Evolutionary conservation across 768 basidiomycete species (phyloP).

Genomic region (Suillus hirtellus): DNA sequence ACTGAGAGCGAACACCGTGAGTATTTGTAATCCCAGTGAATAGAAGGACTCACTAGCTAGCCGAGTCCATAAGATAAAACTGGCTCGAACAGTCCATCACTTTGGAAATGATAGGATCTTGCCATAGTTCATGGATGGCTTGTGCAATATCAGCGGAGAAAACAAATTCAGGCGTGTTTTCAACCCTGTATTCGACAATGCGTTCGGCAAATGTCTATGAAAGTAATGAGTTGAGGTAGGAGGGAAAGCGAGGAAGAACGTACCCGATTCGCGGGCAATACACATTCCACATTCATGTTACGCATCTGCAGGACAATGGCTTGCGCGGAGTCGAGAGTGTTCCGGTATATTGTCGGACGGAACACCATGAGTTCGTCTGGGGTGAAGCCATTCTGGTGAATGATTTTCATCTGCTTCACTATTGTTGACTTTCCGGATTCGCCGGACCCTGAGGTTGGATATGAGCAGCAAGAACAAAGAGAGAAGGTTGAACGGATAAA

Average conservation of each 20-base stretch:
- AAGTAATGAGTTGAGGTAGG: constrained; percentile 9
- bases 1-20: constrained; percentile 37
- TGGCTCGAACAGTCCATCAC: constrained; percentile 64
- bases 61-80: constrained; percentile 96
- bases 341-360: constrained; percentile 78
- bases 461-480: neutral
- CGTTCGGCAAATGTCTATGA: constrained; percentile 52
- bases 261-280: constrained; percentile 62
- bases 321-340: constrained; percentile 88
- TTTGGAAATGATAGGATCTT: constrained; percentile 58
- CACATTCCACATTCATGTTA: constrained; percentile 80
- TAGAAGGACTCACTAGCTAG: constrained; percentile 65
- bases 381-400: constrained; percentile 90
- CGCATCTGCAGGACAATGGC: constrained; percentile 83
- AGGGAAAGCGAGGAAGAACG: neutral
- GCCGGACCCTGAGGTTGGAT: constrained; percentile 69
- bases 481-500: constrained; percentile 2
- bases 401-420: constrained; percentile 99
- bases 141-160: constrained; percentile 67
- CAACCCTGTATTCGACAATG: constrained; percentile 57
- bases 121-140: constrained; percentile 69
- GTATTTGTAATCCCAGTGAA: neutral
- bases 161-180: constrained; percentile 41
- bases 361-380: constrained; percentile 74
- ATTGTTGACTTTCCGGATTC: constrained; percentile 96